Evolutionary conservation across 148 eudicot species (phyloP).

Genomic region (Arbutus unedo): DNA sequence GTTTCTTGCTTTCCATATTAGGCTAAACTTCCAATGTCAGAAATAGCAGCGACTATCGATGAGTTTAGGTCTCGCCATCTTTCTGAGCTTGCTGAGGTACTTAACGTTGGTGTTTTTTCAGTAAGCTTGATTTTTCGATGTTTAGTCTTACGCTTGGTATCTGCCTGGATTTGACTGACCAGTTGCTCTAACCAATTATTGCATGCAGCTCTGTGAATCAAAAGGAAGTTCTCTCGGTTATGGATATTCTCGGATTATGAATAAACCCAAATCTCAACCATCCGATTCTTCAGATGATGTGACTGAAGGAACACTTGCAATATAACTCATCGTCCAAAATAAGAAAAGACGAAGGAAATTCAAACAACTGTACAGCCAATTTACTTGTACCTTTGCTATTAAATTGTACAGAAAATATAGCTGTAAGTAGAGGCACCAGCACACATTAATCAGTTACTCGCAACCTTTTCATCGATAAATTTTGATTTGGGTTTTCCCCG

Average conservation of each 20-base stretch:
- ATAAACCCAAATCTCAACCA: slow-evolving; percentile 59
- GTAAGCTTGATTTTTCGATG: background rate
- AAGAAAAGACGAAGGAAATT: background rate
- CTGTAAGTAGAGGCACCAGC: background rate
- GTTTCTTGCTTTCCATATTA: slow-evolving; percentile 25
- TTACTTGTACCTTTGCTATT: background rate
- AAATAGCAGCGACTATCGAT: slow-evolving; percentile 79
- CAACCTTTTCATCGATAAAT: background rate
- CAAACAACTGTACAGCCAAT: background rate
- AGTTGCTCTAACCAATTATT: background rate
- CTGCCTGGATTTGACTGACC: background rate
- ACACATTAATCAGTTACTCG: background rate
- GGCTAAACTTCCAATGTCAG: slow-evolving; percentile 85
- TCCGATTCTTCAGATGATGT: slow-evolving; percentile 52
- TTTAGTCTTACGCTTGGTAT: no score
- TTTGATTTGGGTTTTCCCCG: background rate
- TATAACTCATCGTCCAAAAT: slow-evolving; percentile 24
- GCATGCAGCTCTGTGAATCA: slow-evolving; percentile 71
- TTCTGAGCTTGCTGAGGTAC: slow-evolving; percentile 85
- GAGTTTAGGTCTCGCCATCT: slow-evolving; percentile 94
- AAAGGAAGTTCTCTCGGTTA: slow-evolving; percentile 92
- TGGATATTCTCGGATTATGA: slow-evolving; percentile 64
- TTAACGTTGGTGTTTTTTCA: background rate
- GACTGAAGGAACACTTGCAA: slow-evolving; percentile 60
- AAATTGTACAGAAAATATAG: slow-evolving; percentile 17